These are phyloP conservation scores for Fusarium verticillioides DNA, from an alignment of 2,329 filamentous ascomycete species.

Conservation along the genomic window DNA sequence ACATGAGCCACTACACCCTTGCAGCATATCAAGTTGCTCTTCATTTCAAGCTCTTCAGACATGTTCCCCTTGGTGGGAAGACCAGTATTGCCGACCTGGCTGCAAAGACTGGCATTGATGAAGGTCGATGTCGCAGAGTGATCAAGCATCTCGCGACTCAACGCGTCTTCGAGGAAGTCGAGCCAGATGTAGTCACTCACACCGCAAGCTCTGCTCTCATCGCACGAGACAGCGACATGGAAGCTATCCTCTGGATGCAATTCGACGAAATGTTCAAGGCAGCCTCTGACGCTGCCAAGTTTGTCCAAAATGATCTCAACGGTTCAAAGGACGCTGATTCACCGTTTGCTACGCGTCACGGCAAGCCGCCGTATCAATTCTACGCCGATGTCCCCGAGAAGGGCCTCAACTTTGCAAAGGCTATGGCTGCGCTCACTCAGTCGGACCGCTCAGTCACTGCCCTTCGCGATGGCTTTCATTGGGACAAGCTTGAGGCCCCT, in stretches of 20 bases:
- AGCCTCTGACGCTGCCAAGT: not conserved
- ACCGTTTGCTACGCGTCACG: not conserved
- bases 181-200: not conserved
- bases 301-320: not conserved
- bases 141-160: not conserved
- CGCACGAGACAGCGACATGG: not conserved
- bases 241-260: not conserved
- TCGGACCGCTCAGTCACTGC: not conserved
- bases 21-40: not conserved
- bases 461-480: not conserved
- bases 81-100: not conserved
- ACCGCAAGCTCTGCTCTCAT: not conserved
- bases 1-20: not conserved
- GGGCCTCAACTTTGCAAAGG: not conserved
- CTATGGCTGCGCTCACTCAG: not conserved
- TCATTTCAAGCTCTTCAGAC: not conserved
- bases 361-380: not conserved
- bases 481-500: not conserved
- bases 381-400: not conserved
- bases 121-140: not conserved
- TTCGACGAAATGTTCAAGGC: conserved; percentile 1
- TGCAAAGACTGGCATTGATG: not conserved
- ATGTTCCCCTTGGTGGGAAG: rapidly evolving
- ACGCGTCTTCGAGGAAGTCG: not conserved
- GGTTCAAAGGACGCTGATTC: not conserved